Evolutionary conservation across 257 asterid genomes (phyloP).

Genomic region (Salvia hispanica): DNA sequence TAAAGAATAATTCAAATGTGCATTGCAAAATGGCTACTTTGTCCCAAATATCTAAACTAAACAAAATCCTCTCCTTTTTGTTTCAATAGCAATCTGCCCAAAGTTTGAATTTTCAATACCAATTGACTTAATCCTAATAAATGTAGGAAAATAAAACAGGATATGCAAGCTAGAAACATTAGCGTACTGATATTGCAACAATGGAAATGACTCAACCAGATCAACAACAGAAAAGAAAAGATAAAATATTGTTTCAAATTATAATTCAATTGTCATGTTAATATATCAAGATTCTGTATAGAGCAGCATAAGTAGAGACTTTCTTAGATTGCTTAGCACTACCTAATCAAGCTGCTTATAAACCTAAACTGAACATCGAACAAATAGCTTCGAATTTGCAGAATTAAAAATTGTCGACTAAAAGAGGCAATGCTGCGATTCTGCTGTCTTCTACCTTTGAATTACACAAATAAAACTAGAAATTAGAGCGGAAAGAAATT

Average conservation of each 20-base stretch:
- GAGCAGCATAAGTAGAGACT: background rate
- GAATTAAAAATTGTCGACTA: conserved; percentile 1
- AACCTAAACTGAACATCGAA: background rate
- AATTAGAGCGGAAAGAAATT: no score
- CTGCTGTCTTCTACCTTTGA: no score
- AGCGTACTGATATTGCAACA: background rate
- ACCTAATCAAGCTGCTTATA: conserved; percentile 1
- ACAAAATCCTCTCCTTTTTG: background rate
- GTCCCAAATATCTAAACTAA: conserved; percentile 5
- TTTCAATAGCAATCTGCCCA: background rate
- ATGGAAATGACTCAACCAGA: background rate
- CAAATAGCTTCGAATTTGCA: conserved; percentile 20
- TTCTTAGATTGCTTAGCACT: background rate
- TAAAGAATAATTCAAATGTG: background rate
- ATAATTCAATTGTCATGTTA: background rate
- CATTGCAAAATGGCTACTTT: conserved; percentile 1
- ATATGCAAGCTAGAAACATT: background rate
- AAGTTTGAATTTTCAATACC: background rate
- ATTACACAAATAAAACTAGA: background rate
- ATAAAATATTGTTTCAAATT: background rate
- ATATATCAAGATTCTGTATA: background rate
- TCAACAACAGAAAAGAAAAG: background rate
- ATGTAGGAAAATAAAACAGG: background rate
- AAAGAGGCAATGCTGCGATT: background rate
- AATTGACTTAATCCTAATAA: background rate